These are phyloP conservation scores for Pisolithus microcarpus DNA, from an alignment of 768 basidiomycete genomes.

Conservation along the genomic window DNA sequence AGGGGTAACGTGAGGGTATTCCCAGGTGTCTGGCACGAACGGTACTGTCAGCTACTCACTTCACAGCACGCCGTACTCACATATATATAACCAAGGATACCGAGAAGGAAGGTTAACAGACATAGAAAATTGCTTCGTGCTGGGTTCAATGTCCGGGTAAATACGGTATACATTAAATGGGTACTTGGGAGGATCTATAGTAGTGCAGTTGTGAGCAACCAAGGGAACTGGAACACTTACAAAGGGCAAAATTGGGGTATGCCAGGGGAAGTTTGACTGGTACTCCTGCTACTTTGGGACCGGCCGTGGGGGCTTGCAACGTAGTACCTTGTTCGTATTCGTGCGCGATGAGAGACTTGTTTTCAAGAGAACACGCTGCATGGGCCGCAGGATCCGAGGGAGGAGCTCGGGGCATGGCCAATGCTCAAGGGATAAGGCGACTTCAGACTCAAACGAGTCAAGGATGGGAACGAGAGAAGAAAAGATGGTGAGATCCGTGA, in stretches of 20 bases:
- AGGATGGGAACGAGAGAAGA: no score
- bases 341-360: slow-evolving; percentile 2
- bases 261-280: slow-evolving; percentile 5
- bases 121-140: not conserved
- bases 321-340: slow-evolving; percentile 1
- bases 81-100: slow-evolving; percentile 34
- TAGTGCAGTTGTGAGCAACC: not conserved
- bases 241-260: slow-evolving; percentile 24
- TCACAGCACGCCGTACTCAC: slow-evolving; percentile 17
- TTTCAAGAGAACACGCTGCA: no score
- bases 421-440: no score
- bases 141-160: slow-evolving; percentile 21
- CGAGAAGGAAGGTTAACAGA: slow-evolving; percentile 7
- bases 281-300: not conserved
- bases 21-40: slow-evolving; percentile 13
- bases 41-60: not conserved
- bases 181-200: slow-evolving; percentile 32
- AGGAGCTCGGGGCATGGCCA: no score
- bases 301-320: not conserved
- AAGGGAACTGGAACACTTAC: slow-evolving; percentile 20
- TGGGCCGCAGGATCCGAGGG: no score
- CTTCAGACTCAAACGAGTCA: no score
- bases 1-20: slow-evolving; percentile 16
- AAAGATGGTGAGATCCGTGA: no score
- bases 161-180: slow-evolving; percentile 32